Evolutionary conservation across 495 filamentous ascomycete genomes (phyloP).

Genomic region (Aspergillus leporis): DNA sequence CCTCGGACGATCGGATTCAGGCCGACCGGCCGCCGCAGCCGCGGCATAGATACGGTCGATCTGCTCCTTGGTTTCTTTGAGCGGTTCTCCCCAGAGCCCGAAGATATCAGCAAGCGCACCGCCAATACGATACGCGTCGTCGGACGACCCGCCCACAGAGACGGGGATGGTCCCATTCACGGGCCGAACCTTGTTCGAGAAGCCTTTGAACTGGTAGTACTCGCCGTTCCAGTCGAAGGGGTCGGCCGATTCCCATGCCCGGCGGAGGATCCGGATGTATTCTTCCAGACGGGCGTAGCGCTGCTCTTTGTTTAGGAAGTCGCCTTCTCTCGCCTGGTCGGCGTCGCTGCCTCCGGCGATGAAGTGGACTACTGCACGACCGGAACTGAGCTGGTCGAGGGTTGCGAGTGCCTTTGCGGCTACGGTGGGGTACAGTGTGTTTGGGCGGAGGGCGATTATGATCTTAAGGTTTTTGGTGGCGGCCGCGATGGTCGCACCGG

Average conservation of each 20-base stretch:
- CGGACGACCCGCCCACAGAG: conserved; percentile 54
- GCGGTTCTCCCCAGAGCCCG: conserved; percentile 56
- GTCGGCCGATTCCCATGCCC: conserved; percentile 51
- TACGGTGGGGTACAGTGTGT: conserved; percentile 56
- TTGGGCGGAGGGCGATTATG: conserved; percentile 57
- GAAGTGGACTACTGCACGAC: conserved; percentile 56
- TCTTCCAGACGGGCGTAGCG: conserved; percentile 54
- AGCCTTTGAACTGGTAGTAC: conserved; percentile 53
- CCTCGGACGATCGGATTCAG: conserved; percentile 40
- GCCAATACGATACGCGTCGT: conserved; percentile 54
- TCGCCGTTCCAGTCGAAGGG: conserved; percentile 55
- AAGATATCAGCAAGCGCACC: conserved; percentile 55
- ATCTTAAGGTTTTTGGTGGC: conserved; percentile 54
- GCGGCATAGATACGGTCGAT: conserved; percentile 55
- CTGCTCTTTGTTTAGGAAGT: conserved; percentile 53
- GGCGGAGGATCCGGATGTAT: conserved; percentile 53
- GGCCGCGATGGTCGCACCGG: conserved; percentile 51
- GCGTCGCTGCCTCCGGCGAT: conserved; percentile 55
- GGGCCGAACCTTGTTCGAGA: conserved; percentile 50
- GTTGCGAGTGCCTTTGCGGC: conserved; percentile 57
- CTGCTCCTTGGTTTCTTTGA: conserved; percentile 56
- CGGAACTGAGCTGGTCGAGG: conserved; percentile 50
- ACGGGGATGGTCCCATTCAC: conserved; percentile 50
- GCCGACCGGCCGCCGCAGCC: conserved; percentile 42
- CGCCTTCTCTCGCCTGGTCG: conserved; percentile 54